phyloP scores from a whole-genome alignment of 2,329 filamentous ascomycete species.

The Fusarium multiceps region DNA sequence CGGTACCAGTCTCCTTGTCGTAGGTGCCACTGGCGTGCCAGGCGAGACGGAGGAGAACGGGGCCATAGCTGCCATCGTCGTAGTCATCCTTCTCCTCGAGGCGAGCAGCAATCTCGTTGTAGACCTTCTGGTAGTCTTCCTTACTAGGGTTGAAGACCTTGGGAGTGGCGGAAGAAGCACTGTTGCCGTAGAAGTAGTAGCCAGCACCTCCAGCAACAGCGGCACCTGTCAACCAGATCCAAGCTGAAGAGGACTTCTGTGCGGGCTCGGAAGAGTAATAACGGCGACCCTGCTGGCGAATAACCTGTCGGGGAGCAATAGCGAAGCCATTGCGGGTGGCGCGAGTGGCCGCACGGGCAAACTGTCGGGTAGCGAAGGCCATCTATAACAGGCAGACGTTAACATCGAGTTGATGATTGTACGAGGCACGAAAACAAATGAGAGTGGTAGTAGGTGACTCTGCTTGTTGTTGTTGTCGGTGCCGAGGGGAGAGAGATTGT shows the following conservation, averaged over 20 bases:
- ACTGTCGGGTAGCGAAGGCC: constrained; percentile 62
- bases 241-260: constrained; percentile 60
- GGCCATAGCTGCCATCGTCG: constrained; percentile 95
- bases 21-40: constrained; percentile 97
- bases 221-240: constrained; percentile 69
- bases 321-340: constrained; percentile 68
- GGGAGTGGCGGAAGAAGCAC: constrained; percentile 60
- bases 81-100: constrained; percentile 94
- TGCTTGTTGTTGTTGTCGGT: background rate
- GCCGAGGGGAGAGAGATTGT: background rate
- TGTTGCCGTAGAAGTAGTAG: constrained; percentile 73
- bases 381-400: constrained; percentile 43
- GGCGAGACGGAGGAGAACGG: constrained; percentile 87
- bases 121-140: constrained; percentile 95
- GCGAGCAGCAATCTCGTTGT: constrained; percentile 82
- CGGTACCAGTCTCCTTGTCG: constrained; percentile 87
- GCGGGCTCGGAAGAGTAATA: constrained; percentile 80
- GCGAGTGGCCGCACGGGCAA: constrained; percentile 69
- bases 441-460: background rate
- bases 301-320: constrained; percentile 71
- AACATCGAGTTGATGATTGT: constrained; percentile 9
- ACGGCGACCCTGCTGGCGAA: constrained; percentile 80
- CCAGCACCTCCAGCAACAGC: constrained; percentile 71
- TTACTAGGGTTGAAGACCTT: constrained; percentile 78
- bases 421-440: background rate